phyloP scores from a whole-genome alignment of 768 basidiomycete species.

The Pulveroboletus sp. region DNA sequence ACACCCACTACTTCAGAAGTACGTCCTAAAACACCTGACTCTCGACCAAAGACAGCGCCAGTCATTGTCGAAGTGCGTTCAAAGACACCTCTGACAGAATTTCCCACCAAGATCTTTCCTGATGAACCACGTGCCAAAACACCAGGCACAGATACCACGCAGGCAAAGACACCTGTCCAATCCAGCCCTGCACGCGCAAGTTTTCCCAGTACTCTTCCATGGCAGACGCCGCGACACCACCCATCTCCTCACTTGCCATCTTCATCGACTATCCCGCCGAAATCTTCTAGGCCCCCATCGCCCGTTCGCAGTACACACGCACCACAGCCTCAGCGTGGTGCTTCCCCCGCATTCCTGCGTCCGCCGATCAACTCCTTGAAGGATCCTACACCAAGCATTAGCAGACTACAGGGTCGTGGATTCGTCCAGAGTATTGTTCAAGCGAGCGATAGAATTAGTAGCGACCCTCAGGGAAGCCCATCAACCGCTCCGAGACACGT shows the following conservation, averaged over 20 bases:
- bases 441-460: constrained; percentile 55
- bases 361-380: constrained; percentile 44
- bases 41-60: constrained; percentile 10
- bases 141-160: constrained; percentile 13
- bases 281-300: constrained; percentile 34
- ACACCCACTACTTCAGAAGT: constrained; percentile 13
- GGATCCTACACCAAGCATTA: constrained; percentile 79
- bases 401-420: constrained; percentile 78
- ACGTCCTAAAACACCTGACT: constrained; percentile 25
- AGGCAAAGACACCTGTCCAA: constrained; percentile 18
- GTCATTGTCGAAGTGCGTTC: constrained; percentile 12
- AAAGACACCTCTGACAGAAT: constrained; percentile 18
- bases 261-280: constrained; percentile 25
- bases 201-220: constrained; percentile 16
- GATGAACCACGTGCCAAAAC: constrained; percentile 23
- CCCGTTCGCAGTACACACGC: constrained; percentile 41
- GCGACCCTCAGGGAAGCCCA: constrained; percentile 32
- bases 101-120: constrained; percentile 8
- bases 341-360: constrained; percentile 62
- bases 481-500: constrained; percentile 20
- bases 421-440: constrained; percentile 85
- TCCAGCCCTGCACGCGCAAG: constrained; percentile 14
- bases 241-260: constrained; percentile 31
- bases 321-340: constrained; percentile 38
- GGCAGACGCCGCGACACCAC: constrained; percentile 28